Evolutionary conservation across 1,284 basidiomycete genomes (phyloP), one percentile per base, ranked within the genome.

Genomic region (Takashimella koratensis): DNA sequence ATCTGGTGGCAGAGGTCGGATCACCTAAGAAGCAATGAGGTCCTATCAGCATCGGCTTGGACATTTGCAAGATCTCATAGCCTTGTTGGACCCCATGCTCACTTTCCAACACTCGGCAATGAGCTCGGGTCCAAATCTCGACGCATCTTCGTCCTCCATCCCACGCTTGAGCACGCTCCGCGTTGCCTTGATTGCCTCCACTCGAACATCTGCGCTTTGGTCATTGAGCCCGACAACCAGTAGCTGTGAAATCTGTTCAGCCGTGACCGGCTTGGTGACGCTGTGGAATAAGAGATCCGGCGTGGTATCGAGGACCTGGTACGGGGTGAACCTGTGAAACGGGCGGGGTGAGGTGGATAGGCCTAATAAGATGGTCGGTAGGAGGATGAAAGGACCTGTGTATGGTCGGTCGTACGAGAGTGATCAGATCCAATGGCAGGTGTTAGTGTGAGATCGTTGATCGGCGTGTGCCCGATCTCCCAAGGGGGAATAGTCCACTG

Each of bases 271-370:
- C 10, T 66, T 63, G 2, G 51, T 58, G 13, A 66, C 55, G 24
- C 55, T 63, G 19, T 67, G 64, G 5, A 66, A 62, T 0, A 74
- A 51, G 0, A 74, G 54, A 0, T 64, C 61, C 1, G 73, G 73
- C 10, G 58, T 61, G 21, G 59, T 50, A 26, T 65, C 61, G 19
- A 74, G 59, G 2, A 74, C 51, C 52, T 73, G 71, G 47, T 65
- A 74, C 3, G 73, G 63, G 0, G 71, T 68, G 59, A 67, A 70
- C 23, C 73, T 68, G 52, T 69, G 68, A 51, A 68, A 68, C 2
- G 73, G 63, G 27, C 67, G 60, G 12, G 57, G 55, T 1, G 68
- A 68, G 3, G 57, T 48, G 1, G 64, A 65, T 3, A 74, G 64
- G 22, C 59, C 58, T 10, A 74, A 60, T 23, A 73, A 44, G n/a